Evolutionary conservation across 495 filamentous ascomycete genomes (phyloP).

Genomic region (Penicillium angulare): DNA sequence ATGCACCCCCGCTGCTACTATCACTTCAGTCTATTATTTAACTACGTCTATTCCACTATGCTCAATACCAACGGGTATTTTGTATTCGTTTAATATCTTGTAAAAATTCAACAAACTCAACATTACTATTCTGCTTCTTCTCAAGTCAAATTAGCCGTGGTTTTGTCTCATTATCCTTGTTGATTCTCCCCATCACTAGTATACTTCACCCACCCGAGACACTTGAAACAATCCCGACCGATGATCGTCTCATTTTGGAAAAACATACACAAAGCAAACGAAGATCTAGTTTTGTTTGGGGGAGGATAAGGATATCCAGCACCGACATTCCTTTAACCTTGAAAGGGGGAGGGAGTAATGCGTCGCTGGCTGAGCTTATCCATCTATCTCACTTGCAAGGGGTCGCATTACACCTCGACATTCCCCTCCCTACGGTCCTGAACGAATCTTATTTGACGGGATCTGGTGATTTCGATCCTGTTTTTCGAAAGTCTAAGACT

Average conservation of each 20-base stretch:
- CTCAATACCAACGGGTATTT: too few species aligned
- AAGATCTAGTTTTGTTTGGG: neutral
- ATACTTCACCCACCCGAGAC: neutral
- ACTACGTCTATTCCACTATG: too few species aligned
- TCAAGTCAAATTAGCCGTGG: neutral
- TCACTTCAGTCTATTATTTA: neutral
- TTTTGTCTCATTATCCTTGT: neutral
- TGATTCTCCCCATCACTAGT: too few species aligned
- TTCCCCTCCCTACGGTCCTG: conserved; percentile 20
- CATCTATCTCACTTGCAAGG: neutral
- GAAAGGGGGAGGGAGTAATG: too few species aligned
- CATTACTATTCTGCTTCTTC: neutral
- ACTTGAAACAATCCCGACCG: neutral
- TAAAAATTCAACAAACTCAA: too few species aligned
- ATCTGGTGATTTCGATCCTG: neutral
- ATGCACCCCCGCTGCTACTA: neutral
- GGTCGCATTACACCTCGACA: conserved; percentile 19
- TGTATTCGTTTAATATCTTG: too few species aligned
- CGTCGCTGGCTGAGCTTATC: neutral
- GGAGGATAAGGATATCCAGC: too few species aligned
- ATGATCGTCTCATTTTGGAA: neutral
- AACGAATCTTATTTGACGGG: conserved; percentile 2
- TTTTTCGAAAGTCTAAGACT: neutral
- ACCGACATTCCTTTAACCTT: too few species aligned
- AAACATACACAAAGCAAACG: neutral